Evolutionary conservation across 2,329 filamentous ascomycete species (phyloP), one percentile per base, ranked within the genome.

Genomic region (Neoascochyta sp.): DNA sequence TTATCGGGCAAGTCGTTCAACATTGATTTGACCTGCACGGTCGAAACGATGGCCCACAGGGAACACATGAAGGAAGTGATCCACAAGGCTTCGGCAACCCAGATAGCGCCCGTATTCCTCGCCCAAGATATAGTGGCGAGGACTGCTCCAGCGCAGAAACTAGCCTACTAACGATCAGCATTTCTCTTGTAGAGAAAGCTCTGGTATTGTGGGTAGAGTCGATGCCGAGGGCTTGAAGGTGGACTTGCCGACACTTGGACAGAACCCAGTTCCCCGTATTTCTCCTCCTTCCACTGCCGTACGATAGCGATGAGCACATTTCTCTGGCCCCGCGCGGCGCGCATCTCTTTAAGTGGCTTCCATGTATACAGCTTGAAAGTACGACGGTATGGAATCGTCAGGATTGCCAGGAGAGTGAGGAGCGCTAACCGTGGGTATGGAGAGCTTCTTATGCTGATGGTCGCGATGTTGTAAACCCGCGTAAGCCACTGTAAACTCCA

Each of bases 341-440:
- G 36, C 20, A 57, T 45, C 16, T 52, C 39, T 16, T 27, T 39
- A 14, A 57, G 27, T 7, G 50, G 53, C 21, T 31, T 41, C 53
- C 52, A 57, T 17, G 50, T 57, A 34, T 57, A 57, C 7, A 54
- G 30, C 23, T 50, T 47, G 43, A 57, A 57, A 4, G 52, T 50
- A 12, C 52, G 53, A 8, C 52, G 50, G 21, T 55, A 55, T 7
- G 52, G 53, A 5, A 39, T 37, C 7, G 50, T 53, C 14, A 53
- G 9, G 5, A 52, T 26, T n/a, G 27, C 27, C 2, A 51, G n/a
- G 5, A 35, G 7, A 13, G 29, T 11, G 1, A 29, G 14, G 4
- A 43, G 12, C 12, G 22, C 27, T 3, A 27, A 9, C n/a, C n/a
- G n/a, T n/a, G n/a, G n/a, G n/a, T n/a, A n/a, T n/a, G n/a, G n/a